Conservation (phyloP, 192 early-diverging fungal genomes). For the Coemansia sp. region DNA sequence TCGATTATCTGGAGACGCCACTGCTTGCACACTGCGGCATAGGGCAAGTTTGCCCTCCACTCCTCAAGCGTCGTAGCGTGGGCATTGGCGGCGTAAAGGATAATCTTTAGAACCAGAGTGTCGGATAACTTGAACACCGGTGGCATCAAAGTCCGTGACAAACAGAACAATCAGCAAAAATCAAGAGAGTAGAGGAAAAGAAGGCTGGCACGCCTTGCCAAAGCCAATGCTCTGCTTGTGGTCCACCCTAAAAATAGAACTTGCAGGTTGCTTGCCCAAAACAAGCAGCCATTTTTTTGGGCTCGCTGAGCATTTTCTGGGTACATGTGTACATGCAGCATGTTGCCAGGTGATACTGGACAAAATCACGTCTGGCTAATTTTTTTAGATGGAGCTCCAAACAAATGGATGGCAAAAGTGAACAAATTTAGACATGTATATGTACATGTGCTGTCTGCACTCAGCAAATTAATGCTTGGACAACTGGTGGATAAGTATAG, state of each 20-base stretch:
- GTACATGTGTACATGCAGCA: background rate
- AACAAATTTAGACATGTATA: background rate
- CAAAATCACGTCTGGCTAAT: background rate
- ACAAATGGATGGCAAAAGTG: background rate
- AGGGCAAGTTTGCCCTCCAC: background rate
- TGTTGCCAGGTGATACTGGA: background rate
- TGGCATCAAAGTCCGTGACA: background rate
- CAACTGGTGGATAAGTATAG: background rate
- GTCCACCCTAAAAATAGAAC: background rate
- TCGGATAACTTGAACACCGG: background rate
- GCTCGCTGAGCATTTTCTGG: background rate
- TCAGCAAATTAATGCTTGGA: background rate
- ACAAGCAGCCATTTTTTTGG: background rate
- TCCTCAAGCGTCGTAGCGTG: background rate
- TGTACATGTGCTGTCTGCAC: background rate
- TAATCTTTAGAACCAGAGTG: background rate
- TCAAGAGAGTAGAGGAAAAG: background rate
- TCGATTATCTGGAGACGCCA: background rate
- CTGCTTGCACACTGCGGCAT: background rate
- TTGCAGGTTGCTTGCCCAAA: background rate
- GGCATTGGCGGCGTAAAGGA: background rate
- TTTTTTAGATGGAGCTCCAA: background rate
- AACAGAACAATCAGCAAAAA: background rate
- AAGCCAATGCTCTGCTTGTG: background rate
- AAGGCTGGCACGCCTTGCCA: background rate